Evolutionary conservation across 2,329 filamentous ascomycete genomes (phyloP).

Genomic region (Colletotrichum sp.): DNA sequence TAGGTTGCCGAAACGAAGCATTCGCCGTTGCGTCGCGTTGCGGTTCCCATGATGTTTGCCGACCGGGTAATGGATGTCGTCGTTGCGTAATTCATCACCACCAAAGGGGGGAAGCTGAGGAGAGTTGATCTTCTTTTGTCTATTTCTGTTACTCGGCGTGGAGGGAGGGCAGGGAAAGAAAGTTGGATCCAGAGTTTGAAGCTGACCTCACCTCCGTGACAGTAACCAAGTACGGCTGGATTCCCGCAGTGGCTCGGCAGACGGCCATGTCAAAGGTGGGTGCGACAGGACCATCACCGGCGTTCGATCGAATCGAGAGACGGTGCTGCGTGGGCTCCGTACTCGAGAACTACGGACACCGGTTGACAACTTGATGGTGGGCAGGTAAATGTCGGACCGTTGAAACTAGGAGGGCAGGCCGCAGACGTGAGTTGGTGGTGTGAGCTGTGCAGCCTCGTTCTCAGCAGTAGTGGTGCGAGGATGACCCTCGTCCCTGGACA

Average conservation of each 20-base stretch:
- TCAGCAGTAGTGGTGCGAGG: slow-evolving; percentile 17
- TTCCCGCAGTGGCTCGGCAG: neutral
- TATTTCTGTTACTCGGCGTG: neutral
- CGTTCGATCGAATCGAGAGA: neutral
- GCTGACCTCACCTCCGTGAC: neutral
- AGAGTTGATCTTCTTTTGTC: neutral
- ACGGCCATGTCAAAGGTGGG: neutral
- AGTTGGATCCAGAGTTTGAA: neutral
- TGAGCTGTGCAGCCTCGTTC: slow-evolving; percentile 22
- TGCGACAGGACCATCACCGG: neutral
- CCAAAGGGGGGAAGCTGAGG: neutral
- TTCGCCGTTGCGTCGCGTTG: neutral
- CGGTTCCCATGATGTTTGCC: neutral
- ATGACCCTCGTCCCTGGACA: neutral
- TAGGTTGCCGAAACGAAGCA: neutral
- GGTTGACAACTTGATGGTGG: neutral
- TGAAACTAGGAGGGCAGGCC: slow-evolving; percentile 2
- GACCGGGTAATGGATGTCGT: neutral
- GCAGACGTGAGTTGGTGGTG: neutral
- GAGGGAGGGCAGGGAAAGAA: neutral
- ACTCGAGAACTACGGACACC: neutral
- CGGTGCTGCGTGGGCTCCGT: neutral
- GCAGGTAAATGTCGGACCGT: slow-evolving; percentile 7
- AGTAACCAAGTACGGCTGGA: neutral
- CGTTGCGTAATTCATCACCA: neutral